Base-by-base conservation (phyloP, 1,139 yeast species). In the Neolecta irregularis region DNA sequence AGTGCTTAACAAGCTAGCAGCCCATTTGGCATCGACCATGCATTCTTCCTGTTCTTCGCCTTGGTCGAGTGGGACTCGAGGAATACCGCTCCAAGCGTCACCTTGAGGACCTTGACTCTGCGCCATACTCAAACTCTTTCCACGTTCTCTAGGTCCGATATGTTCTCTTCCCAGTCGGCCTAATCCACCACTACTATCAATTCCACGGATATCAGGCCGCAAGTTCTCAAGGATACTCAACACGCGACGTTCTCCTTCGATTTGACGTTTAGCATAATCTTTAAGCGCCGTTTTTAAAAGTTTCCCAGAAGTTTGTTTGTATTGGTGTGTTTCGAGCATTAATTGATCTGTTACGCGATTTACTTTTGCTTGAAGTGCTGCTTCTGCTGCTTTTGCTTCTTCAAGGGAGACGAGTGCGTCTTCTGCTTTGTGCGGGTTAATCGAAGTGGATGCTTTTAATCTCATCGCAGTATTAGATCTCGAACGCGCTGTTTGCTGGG, bases 361-460 rank as follows among this genome's bases (percentile, higher is more conserved):
- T 24, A 85, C 75, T 48, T 80, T 91, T 43, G 69, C 59, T 13
- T 74, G 70, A 38, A 85, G 61, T 25, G 73, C 74, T 45, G 77
- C 80, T 51, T 85, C 94, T 8, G 69, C 64, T 43, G 70, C 71
- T n/a, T 78, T 69, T 2, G 94, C 92, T 32, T 69, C 71, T 50
- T 85, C 93, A 38, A 85, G 62, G 8, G 80, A 64, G 37, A 75
- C 62, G 29, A 85, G 68, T 0, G 95, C 93, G 45, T 85, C 96
- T 48, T 88, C 95, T 2, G 83, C 93, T 50, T 77, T 80, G 25
- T 77, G 56, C 0, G 96, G 94, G 50, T 78, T 88, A 37, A 81
- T 73, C 11, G 44, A 44, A 17, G 83, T 62, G 45, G 74, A 77
- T 42, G 69, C 73, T 49, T 80, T 76, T 38, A 85, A 64, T 46